Evolutionary conservation across 2,329 filamentous ascomycete genomes (phyloP), one percentile per base, ranked within the genome.

Genomic region (Epichloe bromicola): DNA sequence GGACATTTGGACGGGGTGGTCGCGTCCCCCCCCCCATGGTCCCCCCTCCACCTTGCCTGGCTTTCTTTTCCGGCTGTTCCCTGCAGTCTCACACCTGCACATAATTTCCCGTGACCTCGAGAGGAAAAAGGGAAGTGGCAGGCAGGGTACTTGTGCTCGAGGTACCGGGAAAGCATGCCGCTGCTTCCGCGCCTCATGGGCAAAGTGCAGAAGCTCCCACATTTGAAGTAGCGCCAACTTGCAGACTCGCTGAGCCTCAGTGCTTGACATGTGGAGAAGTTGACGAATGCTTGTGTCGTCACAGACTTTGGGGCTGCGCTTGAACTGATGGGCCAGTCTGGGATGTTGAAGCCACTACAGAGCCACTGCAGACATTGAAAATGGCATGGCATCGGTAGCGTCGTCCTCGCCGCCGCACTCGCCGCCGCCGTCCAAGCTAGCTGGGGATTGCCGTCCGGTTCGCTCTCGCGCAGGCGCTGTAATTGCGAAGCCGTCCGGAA

Each of bases 91-190:
- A 34, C 34, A 33, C 37, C 44, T 40, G n/a, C n/a, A n/a, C n/a
- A n/a, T n/a, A 41, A 47, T 47, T 51, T 47, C 37, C 44, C 23
- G 38, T 15, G 17, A 23, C 42, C 49, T 30, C 30, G 34, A 47
- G 43, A 30, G 17, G 44, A 8, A 23, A 41, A 33, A 37, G 40
- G 49, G n/a, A 51, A 43, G 46, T 42, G 20, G 11, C 11, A 15
- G 36, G 19, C 12, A 2, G 26, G 23, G 23, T 26, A 26, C 23
- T 26, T 26, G 23, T 26, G 23, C 7, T 26, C 6, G 23, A 26
- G 23, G 49, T 51, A 43, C 43, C 12, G 17, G n/a, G 15, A 42
- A 47, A 44, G 20, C 20, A 30, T 51, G 49, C 49, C 49, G 49
- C 49, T 47, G 44, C 49, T 46, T 51, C 49, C 49, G 49, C 26